Conservation (phyloP, 176 grass and related monocot genomes). For the Chrysopogon serrulatus region DNA sequence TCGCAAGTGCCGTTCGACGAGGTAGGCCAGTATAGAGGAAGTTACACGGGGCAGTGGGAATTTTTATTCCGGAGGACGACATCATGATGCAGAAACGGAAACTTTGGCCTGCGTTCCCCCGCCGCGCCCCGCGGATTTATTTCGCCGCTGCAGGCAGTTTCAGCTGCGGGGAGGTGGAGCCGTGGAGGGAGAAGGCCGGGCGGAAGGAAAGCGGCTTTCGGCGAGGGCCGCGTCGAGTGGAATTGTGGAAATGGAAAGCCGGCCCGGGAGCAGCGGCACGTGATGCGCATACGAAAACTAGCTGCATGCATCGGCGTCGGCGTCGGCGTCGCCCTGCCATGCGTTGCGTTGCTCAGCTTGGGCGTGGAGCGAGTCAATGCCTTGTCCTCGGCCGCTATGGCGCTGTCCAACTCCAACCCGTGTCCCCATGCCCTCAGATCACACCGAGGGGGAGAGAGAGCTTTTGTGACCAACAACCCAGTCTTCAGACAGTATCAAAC, state of each 20-base stretch:
- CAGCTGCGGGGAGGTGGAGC: too few relatives aligned
- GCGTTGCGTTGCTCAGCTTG: neutral
- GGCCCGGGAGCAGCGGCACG: slow-evolving; percentile 1
- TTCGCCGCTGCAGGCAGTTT: neutral
- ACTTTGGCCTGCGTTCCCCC: slow-evolving; percentile 9
- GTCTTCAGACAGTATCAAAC: too few relatives aligned
- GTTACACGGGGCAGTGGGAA: neutral
- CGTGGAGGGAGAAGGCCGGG: too few relatives aligned
- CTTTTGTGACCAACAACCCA: neutral
- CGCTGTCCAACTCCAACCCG: neutral
- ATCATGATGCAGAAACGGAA: slow-evolving; percentile 28
- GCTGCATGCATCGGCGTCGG: too few relatives aligned
- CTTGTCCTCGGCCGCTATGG: too few relatives aligned
- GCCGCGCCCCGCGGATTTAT: neutral
- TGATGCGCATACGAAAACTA: slow-evolving; percentile 3
- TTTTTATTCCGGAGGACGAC: slow-evolving; percentile 13
- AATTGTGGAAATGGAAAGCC: neutral
- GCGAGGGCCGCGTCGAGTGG: neutral
- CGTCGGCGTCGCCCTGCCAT: neutral
- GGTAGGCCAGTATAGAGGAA: neutral
- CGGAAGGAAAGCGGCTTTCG: neutral
- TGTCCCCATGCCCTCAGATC: neutral
- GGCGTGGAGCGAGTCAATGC: neutral
- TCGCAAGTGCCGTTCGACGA: neutral
- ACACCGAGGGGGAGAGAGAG: too few relatives aligned